These are phyloP conservation scores for Brassica cretica DNA, from an alignment of 345 rosid species.

Conservation along the genomic window DNA sequence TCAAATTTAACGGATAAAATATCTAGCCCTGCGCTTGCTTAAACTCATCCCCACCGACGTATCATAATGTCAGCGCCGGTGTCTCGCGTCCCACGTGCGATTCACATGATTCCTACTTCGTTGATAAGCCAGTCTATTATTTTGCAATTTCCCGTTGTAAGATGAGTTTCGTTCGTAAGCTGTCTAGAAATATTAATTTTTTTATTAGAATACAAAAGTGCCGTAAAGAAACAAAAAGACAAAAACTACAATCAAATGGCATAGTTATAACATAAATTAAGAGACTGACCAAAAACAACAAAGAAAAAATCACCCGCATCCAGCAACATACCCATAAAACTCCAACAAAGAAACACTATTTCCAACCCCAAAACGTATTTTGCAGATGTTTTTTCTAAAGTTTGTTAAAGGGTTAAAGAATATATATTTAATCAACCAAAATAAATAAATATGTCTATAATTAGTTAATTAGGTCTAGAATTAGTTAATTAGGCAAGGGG, in stretches of 20 bases:
- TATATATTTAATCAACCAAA: neutral
- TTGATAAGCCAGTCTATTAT: neutral
- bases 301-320: neutral
- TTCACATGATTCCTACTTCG: constrained; percentile 35
- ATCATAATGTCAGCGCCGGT: constrained; percentile 29
- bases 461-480: neutral
- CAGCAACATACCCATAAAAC: neutral
- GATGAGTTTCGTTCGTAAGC: neutral
- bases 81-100: constrained; percentile 29
- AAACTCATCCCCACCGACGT: constrained; percentile 3
- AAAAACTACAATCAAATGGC: neutral
- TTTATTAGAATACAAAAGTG: neutral
- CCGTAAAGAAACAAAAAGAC: neutral
- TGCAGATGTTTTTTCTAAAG: neutral
- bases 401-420: neutral
- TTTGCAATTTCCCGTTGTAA: neutral
- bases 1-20: too few relatives aligned
- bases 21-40: too few relatives aligned
- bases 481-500: neutral
- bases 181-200: neutral
- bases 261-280: neutral
- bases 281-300: neutral
- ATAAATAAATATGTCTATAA: neutral
- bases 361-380: neutral
- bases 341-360: neutral